phyloP scores from a whole-genome alignment of 2,329 filamentous ascomycete species.

The Diatrype stigma region DNA sequence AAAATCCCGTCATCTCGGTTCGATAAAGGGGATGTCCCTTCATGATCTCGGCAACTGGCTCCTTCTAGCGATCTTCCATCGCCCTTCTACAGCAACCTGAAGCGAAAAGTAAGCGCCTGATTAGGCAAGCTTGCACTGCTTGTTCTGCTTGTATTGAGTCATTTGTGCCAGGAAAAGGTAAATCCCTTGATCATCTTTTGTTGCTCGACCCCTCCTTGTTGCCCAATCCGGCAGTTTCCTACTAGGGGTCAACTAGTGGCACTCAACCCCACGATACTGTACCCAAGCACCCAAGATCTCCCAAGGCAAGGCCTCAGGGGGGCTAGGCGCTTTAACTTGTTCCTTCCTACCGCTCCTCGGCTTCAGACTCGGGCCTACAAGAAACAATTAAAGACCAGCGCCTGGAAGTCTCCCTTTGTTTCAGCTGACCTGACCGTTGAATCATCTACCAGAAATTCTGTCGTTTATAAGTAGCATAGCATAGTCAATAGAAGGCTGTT shows the following conservation, averaged over 20 bases:
- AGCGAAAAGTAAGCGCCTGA: too few relatives aligned
- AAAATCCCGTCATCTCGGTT: too few relatives aligned
- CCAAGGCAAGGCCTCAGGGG: not conserved
- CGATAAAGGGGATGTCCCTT: too few relatives aligned
- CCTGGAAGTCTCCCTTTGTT: not conserved
- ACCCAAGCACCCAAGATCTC: too few relatives aligned
- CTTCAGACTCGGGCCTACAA: not conserved
- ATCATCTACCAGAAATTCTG: conserved; percentile 5
- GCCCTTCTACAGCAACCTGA: too few relatives aligned
- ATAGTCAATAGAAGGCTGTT: conserved; percentile 46
- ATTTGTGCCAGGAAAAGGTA: too few relatives aligned
- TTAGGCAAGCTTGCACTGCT: too few relatives aligned
- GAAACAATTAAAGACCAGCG: not conserved
- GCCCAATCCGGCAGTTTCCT: not conserved
- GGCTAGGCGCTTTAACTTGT: not conserved
- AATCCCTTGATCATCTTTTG: too few relatives aligned
- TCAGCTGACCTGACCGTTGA: conserved; percentile 3
- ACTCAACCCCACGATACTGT: not conserved
- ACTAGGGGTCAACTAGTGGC: not conserved
- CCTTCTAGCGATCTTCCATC: too few relatives aligned
- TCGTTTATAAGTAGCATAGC: conserved; percentile 37
- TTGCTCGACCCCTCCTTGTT: not conserved
- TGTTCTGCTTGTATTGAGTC: too few relatives aligned
- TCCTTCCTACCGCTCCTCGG: not conserved
- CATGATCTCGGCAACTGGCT: too few relatives aligned